phyloP scores from a whole-genome alignment of 768 basidiomycete species.

The Tulasnella sp. region DNA sequence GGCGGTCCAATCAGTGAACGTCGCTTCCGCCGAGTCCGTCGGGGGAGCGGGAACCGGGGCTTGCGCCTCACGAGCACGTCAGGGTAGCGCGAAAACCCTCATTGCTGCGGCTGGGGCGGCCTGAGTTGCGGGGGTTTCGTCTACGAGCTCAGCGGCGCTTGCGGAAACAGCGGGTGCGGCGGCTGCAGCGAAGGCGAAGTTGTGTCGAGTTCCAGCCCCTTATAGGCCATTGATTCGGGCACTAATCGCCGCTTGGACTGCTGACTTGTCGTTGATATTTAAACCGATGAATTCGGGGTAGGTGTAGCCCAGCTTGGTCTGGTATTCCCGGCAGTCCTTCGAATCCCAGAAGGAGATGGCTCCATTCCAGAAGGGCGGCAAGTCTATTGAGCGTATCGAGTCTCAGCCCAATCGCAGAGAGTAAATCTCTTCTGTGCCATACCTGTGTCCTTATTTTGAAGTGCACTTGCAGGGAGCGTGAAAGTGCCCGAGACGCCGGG shows the following conservation, averaged over 20 bases:
- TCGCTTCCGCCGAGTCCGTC: neutral
- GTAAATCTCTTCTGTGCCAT: too few relatives aligned
- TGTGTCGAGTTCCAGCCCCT: neutral
- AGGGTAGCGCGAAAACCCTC: neutral
- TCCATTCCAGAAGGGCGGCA: constrained; percentile 25
- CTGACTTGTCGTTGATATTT: neutral
- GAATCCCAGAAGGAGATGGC: constrained; percentile 2
- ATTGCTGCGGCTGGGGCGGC: neutral
- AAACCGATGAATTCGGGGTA: constrained; percentile 25
- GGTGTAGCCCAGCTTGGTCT: neutral
- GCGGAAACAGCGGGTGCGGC: neutral
- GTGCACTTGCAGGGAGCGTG: neutral
- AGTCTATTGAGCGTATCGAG: neutral
- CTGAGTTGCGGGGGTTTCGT: neutral
- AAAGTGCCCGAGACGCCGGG: neutral
- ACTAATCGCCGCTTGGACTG: neutral
- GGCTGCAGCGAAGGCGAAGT: neutral
- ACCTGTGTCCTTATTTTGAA: neutral
- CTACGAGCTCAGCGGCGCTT: neutral
- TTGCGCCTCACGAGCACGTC: neutral
- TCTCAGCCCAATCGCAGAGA: neutral
- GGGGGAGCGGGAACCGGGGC: neutral
- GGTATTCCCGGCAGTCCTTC: neutral
- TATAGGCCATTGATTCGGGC: constrained; percentile 16
- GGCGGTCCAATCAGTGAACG: constrained; percentile 11